These are phyloP conservation scores for Russula sp. DNA, from an alignment of 768 basidiomycete genomes.

Conservation along the genomic window DNA sequence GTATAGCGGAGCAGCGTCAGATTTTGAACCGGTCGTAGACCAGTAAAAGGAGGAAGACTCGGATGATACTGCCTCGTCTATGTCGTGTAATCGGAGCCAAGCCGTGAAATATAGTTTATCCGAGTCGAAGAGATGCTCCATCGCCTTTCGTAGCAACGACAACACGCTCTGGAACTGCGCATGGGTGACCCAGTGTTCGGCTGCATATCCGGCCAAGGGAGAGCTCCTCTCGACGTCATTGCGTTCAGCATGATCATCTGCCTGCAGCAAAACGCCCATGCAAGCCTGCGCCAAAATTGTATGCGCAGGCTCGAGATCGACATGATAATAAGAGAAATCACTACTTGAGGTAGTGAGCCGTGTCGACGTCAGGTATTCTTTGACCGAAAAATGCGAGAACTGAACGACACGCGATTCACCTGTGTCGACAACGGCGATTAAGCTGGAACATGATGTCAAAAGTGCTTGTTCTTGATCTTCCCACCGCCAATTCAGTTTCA, in stretches of 20 bases:
- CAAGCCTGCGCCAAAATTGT: background rate
- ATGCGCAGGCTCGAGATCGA: background rate
- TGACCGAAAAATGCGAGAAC: background rate
- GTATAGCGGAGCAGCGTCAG: background rate
- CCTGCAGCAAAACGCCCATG: background rate
- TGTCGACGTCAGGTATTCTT: background rate
- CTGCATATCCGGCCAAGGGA: background rate
- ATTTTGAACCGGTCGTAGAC: background rate
- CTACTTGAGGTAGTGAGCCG: background rate
- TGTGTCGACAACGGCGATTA: background rate
- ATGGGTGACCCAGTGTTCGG: background rate
- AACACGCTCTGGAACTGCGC: background rate
- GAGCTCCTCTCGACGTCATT: background rate
- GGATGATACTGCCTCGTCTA: background rate
- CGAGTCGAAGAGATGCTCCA: background rate
- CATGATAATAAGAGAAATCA: background rate
- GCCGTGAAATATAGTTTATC: background rate
- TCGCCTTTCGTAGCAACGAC: background rate
- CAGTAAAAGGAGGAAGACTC: background rate
- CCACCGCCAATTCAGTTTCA: background rate
- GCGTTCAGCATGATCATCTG: background rate
- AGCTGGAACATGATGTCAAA: background rate
- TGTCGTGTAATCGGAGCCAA: background rate
- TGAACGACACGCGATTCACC: background rate
- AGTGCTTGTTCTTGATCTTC: background rate